Base-by-base conservation (phyloP, 2,329 filamentous ascomycete species). In the Zasmidium citrigriseum region DNA sequence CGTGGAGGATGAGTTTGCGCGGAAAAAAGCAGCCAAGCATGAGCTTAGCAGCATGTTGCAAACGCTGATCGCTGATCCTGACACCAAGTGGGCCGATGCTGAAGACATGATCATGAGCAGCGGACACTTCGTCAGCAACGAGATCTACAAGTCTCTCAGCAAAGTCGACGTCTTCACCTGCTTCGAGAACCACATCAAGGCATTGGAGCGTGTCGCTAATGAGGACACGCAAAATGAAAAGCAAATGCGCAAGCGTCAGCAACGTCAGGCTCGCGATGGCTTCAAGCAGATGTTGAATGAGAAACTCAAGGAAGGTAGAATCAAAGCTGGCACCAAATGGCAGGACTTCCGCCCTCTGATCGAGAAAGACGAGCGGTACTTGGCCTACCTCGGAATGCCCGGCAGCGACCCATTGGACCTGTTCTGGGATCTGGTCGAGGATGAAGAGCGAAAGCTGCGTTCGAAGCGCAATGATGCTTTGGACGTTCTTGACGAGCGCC, bases 111-210 rank as follows among this genome's bases (percentile, higher is more conserved):
- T 99, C 67, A 86, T 91, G 70, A 85, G 86, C 54, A 90, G 89
- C 72, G 83, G 88, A 63, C 87, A 86, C 63, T 92, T 96, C 73
- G 86, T 91, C 75, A 83, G 82, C 72, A 91, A 96, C 67, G 86
- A 90, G 71, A 95, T 90, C 79, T 96, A 96, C 80, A 86, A 91
- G 75, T 80, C 87, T 70, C 85, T 99, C 67, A 92, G 82, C 77
- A 91, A 92, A 73, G 89, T 90, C 77, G 95, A 99, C 75, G 86
- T 98, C 72, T 83, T 99, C 78, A 92, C 86, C 70, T 89, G 90
- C 60, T 99, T 98, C 75, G 92, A 98, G 78, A 91, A 89, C 70
- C 93, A 98, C 72, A 95, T 98, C 80, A 96, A 96, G 77, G 84
- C 88, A 58, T 83, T 98, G 64, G 95, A 99, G 76, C 89, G 92